Evolutionary conservation across 257 asterid species (phyloP), one percentile per base, ranked within the genome.

Genomic region (Nicotiana undulata): DNA sequence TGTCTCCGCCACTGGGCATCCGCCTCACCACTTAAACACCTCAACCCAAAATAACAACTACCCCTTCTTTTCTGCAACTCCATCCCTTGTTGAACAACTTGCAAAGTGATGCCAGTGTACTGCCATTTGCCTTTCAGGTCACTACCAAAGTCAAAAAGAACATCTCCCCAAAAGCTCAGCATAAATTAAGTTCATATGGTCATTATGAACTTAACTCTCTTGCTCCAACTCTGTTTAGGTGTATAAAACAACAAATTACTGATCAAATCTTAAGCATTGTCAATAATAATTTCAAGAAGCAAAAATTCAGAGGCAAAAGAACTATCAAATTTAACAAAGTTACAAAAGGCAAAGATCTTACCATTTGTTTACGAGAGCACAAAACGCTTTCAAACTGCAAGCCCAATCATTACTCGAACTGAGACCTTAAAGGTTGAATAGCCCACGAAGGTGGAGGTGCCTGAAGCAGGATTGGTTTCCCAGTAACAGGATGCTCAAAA

Each of bases 381-480:
- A 72, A 49, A 24, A 22, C 46, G 10, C 60, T 72, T 12, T 22
- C 37, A 13, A 24, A 46, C 22, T 46, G 78, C 78, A 12, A 22
- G 78, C 11, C 24, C 60, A 46, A 46, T 22, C 40, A 72, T 72
- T 72, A 44, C 22, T 46, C 60, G 16, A 24, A 12, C 78, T 46
- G 24, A 46, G 40, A 46, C 76, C 76, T 70, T 10, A 76, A 81
- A 75, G 83, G 85, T 81, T 86, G 84, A 76, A 60, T 61, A 22
- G 90, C 97, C 99, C 99, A 95, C 75, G 67, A 80, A 22, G 98
- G 97, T 75, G 87, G 75, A 83, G 99, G 97, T 29, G 98, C 97
- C 85, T 82, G 86, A 86, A 95, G 87, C 84, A 87, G 79, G 79
- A 92, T 81, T 6, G 83, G 49, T 82, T 86, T 87, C 58, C 83